Conservation (phyloP, 2,329 filamentous ascomycete genomes). For the Epichloe sp. region DNA sequence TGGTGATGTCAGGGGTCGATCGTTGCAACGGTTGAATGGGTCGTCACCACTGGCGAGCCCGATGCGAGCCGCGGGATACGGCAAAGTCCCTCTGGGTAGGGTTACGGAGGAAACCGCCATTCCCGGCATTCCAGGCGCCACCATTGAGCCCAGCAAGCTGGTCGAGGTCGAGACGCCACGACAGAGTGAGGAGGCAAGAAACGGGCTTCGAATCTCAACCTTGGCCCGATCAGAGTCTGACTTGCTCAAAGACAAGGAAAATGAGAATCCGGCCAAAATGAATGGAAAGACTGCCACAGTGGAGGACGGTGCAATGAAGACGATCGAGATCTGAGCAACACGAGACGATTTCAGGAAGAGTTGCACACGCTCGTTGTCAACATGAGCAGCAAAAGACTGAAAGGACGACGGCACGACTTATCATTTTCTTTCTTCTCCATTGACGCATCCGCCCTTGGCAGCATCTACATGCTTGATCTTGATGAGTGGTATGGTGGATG, state of each 20-base stretch:
- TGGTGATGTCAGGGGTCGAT: constrained; percentile 53
- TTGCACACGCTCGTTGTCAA: neutral
- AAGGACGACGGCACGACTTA: constrained; percentile 13
- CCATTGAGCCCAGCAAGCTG: constrained; percentile 34
- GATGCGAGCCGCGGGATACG: constrained; percentile 50
- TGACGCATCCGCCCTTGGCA: neutral
- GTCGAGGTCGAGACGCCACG: constrained; percentile 43
- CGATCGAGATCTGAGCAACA: constrained; percentile 40
- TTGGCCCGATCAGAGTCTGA: constrained; percentile 22
- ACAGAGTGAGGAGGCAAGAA: constrained; percentile 29
- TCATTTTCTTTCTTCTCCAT: neutral
- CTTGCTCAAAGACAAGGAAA: constrained; percentile 26
- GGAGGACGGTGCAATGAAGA: constrained; percentile 43
- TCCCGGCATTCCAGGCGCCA: constrained; percentile 24
- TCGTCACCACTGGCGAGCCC: constrained; percentile 52
- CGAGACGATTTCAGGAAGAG: neutral
- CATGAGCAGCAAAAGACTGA: neutral
- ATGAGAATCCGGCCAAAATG: constrained; percentile 22
- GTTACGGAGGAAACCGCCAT: constrained; percentile 55
- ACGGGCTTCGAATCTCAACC: constrained; percentile 14
- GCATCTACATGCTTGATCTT: neutral
- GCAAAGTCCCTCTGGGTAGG: constrained; percentile 59
- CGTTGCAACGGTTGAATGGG: constrained; percentile 54
- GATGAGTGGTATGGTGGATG: neutral
- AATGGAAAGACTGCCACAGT: constrained; percentile 32